Conservation (phyloP, 768 basidiomycete genomes). For the Leccinum rimulosum region DNA sequence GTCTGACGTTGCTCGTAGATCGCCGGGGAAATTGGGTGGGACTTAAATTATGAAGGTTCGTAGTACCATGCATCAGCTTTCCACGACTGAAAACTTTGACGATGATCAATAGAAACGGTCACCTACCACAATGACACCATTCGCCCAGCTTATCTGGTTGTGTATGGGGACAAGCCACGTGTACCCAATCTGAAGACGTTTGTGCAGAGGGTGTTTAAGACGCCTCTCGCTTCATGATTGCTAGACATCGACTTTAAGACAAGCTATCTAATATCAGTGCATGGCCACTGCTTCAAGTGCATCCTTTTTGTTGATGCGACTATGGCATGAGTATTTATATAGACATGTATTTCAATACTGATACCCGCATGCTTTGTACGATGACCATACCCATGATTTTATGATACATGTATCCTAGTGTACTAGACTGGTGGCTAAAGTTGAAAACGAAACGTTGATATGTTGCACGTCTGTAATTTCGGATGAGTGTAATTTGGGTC, state of each 20-base stretch:
- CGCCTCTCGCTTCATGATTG: constrained; percentile 27
- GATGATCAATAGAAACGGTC: constrained; percentile 48
- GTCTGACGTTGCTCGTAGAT: constrained; percentile 37
- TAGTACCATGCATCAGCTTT: not conserved
- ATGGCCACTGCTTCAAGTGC: not conserved
- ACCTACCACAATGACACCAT: constrained; percentile 67
- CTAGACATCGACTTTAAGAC: not conserved
- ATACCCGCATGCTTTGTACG: constrained; percentile 21
- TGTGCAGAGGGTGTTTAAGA: constrained; percentile 31
- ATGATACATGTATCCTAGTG: constrained; percentile 11
- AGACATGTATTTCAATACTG: constrained; percentile 10
- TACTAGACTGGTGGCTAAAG: not conserved
- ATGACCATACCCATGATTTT: constrained; percentile 10
- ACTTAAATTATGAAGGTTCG: constrained; percentile 57
- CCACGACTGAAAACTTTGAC: not conserved
- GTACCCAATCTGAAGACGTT: constrained; percentile 25
- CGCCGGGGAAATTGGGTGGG: constrained; percentile 58
- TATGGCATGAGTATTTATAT: constrained; percentile 10
- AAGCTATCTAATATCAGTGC: not conserved
- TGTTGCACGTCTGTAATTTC: not conserved
- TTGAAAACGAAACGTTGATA: not conserved
- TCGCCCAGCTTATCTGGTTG: constrained; percentile 63
- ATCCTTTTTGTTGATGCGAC: not conserved
- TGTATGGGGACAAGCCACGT: constrained; percentile 44
- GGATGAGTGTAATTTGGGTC: not conserved